Base-by-base conservation (phyloP, 441 rosid species). In the Flueggea neowawraea region DNA sequence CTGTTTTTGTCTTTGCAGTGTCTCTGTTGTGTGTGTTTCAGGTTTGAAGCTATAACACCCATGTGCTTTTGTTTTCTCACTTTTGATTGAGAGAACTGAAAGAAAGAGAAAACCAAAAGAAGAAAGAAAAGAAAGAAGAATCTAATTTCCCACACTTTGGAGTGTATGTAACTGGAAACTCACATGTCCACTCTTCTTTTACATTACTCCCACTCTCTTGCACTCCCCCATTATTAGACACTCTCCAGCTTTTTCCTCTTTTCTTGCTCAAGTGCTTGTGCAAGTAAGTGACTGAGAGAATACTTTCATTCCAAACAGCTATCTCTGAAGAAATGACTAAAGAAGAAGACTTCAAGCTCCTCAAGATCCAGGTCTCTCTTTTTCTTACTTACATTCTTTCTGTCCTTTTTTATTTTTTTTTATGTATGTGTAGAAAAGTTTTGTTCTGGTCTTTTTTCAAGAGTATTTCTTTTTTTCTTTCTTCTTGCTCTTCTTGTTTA, bases 291-390 rank as follows among this genome's bases (percentile, higher is more conserved):
- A 6, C 45, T 43, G n/a, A n/a, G 1, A 6, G 28, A 22, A 22
- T 56, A 16, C 75, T 64, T 58, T 73, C 72, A 36, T 66, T 61
- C 36, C 55, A 60, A 68, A n/a, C n/a, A n/a, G n/a, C n/a, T 55
- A 63, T 54, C 58, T 22, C 28, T 22, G 28, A 55, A 63, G 73
- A 75, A 68, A 84, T 89, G 96, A 79, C 94, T 71, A 89, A 85
- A 83, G 90, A n/a, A n/a, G n/a, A 85, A 70, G 90, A 87, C 82
- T 89, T 85, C 78, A 89, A 84, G 82, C 86, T 89, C 65, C 81
- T 89, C 77, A 89, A 87, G 83, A 87, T 89, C 77, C 91, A 85
- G 91, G 96, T 87, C 60, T 61, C 56, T 71, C 55, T 48, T 16
- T 48, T 57, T 6, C 61, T 55, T 50, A 16, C 36, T 64, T 64